Base-by-base conservation (phyloP, 2,329 filamentous ascomycete genomes). In the Talaromyces sp. region DNA sequence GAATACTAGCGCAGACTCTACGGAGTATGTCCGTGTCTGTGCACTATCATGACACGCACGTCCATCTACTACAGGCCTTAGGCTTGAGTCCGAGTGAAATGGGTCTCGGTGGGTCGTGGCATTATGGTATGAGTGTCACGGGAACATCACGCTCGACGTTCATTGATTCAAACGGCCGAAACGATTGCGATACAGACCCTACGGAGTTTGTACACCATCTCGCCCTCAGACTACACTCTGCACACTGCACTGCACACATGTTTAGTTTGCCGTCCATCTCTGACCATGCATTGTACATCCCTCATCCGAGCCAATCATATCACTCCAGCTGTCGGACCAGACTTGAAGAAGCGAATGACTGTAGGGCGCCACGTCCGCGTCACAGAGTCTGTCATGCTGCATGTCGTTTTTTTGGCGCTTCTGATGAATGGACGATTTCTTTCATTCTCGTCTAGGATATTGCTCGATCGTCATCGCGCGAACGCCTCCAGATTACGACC, bases 101-200 rank as follows among this genome's bases (percentile, higher is more conserved):
- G 49, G 49, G 61, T 56, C 37, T 35, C 7, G 13, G 49, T 63
- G 49, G 49, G 49, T 33, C 61, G 27, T 63, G 49, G 37, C 50
- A 54, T 39, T 63, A 39, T 37, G 52, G 27, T 17, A 22, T 1
- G 19, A 27, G 61, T 49, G 61, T 63, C 61, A 63, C 61, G 61
- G 61, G 61, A 63, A 63, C 61, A 63, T 50, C 25, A 22, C 47
- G 60, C 60, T 41, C 60, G 47, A 62, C 47, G n/a, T 43, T 37
- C 31, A 61, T 61, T 56, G 58, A 49, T 22, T 49, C 31, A 52
- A 19, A 41, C 22, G 9, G 47, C 59, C 45, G 57, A 60, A 33
- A 35, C 41, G 3, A 33, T 25, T 61, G 31, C 59, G 13, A 33
- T 33, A 41, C 35, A 35, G 33, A 58, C n/a, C 41, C 22, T 25